Percentiles rank a stretch among this genome's conserved stretches.
phyloP scores from a whole-genome alignment of 225 moss, liverwort and hornwort genomes.

The Physcomitrium patens region DNA sequence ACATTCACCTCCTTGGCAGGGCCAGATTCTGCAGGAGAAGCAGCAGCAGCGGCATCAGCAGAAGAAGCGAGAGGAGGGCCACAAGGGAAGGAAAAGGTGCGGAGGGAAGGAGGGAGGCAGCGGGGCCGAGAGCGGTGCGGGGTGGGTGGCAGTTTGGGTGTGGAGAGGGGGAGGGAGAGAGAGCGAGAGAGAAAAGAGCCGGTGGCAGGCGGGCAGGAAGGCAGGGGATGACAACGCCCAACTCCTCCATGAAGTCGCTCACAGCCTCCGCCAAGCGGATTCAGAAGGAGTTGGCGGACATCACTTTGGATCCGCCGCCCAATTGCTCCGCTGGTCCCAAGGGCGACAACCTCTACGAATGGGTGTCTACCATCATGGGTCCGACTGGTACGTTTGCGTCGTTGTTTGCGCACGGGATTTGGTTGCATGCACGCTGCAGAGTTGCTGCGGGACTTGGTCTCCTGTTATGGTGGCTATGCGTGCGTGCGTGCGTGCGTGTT shows the following conservation, averaged over 20 bases:
- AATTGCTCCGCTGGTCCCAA: conserved; percentile 99
- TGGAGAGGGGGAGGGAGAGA: background rate
- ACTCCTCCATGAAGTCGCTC: conserved; percentile 69
- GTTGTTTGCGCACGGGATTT: background rate
- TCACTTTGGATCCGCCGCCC: conserved; percentile 94
- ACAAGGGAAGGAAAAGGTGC: no score
- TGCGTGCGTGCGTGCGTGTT: background rate
- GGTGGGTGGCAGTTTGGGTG: no score
- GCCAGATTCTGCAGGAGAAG: no score
- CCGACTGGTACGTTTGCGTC: conserved; percentile 61
- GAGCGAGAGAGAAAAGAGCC: background rate
- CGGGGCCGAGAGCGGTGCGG: no score
- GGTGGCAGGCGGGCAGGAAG: no score
- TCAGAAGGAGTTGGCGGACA: conserved; percentile 98
- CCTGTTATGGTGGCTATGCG: no score
- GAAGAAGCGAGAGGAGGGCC: no score
- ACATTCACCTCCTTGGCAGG: no score
- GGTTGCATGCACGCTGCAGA: no score
- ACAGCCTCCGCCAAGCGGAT: conserved; percentile 98
- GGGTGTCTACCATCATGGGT: conserved; percentile 99
- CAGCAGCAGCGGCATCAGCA: no score
- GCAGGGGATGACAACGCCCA: conserved; percentile 58
- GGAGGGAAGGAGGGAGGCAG: no score
- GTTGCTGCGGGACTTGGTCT: no score
- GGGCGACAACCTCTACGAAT: conserved; percentile 98